Evolutionary conservation across 495 filamentous ascomycete genomes (phyloP), one percentile per base, ranked within the genome.

Genomic region (Filosporella fistucella): DNA sequence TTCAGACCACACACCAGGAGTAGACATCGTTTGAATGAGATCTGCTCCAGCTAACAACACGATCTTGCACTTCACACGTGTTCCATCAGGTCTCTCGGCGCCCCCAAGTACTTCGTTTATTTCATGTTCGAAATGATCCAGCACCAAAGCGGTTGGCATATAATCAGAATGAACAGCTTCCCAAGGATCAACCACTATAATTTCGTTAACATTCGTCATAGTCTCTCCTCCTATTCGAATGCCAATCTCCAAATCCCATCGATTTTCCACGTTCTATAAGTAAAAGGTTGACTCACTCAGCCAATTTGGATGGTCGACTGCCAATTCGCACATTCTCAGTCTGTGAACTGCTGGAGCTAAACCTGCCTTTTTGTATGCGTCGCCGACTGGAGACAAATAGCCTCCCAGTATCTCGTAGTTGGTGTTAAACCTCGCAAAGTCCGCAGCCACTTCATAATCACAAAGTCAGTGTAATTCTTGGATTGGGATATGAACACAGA

Each of bases 291-390:
- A n/a, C n/a, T n/a, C n/a, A n/a, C n/a, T 43, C 16, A 43, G 17
- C 41, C 41, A 43, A 25, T 16, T 22, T 29, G 8, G 41, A 20
- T 3, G 5, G 5, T 43, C 82, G 22, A 86, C 82, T 8, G 91
- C 91, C 13, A 93, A 68, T 58, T 84, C 77, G 66, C 89, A 95
- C 91, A 82, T 83, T 35, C 61, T 58, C 7, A 67, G 54, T 45
- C 67, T 77, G 63, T 94, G 82, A 6, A 81, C 69, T 20, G 86
- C 81, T 46, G 72, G 80, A 16, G 87, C 91, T 25, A 97, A 71
- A 38, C 91, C 90, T 25, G 79, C 82, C 66, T 97, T 97, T 60
- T 89, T 89, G 70, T 97, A 97, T 21, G 86, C 83, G 59, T 95
- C 91, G 43, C 81, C 84, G 26, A 89, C 85, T 20, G 84, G 84